phyloP scores from a whole-genome alignment of 1,284 basidiomycete genomes.

The Mycosarcoma maydis region DNA sequence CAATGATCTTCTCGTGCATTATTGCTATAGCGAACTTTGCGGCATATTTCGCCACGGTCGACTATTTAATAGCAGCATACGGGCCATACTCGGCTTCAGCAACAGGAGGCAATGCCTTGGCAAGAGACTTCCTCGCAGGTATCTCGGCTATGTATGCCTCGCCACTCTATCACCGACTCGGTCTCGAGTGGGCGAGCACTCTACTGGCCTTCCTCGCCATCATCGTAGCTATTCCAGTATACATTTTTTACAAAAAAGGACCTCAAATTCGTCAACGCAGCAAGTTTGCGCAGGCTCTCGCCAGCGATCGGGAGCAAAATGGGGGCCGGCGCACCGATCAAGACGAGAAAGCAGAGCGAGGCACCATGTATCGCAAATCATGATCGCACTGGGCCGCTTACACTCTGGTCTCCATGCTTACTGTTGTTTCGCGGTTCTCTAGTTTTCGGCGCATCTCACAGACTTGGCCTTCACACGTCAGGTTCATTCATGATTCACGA shows the following conservation, averaged over 20 bases:
- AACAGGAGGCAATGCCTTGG: slow-evolving; percentile 65
- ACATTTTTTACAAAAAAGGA: slow-evolving; percentile 69
- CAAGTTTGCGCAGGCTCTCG: slow-evolving; percentile 67
- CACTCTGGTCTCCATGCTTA: no score
- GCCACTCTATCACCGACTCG: slow-evolving; percentile 66
- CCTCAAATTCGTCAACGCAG: slow-evolving; percentile 65
- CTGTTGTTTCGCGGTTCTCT: no score
- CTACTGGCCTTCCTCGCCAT: slow-evolving; percentile 68
- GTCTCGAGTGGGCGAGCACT: slow-evolving; percentile 67
- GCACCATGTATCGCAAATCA: slow-evolving; percentile 10
- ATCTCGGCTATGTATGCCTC: slow-evolving; percentile 68
- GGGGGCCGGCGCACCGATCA: slow-evolving; percentile 26
- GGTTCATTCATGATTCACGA: no score
- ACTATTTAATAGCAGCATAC: slow-evolving; percentile 69
- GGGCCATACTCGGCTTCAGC: slow-evolving; percentile 69
- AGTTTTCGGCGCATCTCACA: no score
- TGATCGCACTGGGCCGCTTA: no score
- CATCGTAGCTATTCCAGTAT: slow-evolving; percentile 68
- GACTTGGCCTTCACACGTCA: no score
- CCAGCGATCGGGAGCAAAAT: slow-evolving; percentile 65
- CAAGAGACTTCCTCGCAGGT: slow-evolving; percentile 68
- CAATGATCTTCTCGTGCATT: slow-evolving; percentile 68
- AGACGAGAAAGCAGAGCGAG: slow-evolving; percentile 29
- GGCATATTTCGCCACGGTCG: slow-evolving; percentile 67
- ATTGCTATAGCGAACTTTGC: slow-evolving; percentile 68